A percentile compares a stretch with the other conserved stretches of the same genome.
Evolutionary conservation across 2,329 filamentous ascomycete species (phyloP).

Genomic region (Colletotrichum orbiculare): DNA sequence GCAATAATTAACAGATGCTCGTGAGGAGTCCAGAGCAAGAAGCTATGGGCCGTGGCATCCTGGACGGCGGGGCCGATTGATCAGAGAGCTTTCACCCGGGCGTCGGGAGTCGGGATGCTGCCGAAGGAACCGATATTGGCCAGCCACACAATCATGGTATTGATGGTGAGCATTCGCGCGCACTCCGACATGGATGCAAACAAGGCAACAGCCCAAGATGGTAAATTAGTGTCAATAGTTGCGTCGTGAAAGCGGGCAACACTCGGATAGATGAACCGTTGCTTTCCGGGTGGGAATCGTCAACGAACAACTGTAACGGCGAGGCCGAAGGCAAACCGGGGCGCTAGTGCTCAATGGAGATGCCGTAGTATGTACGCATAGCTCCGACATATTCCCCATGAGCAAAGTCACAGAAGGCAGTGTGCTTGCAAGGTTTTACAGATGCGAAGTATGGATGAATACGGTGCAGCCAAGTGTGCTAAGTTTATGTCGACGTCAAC

Average conservation of each 20-base stretch:
- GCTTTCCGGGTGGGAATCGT: slow-evolving; percentile 11
- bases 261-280: slow-evolving; percentile 14
- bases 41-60: slow-evolving; percentile 13
- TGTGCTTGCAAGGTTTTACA: no score
- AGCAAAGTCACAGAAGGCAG: no score
- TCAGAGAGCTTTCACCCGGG: not conserved
- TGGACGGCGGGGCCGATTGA: slow-evolving; percentile 5
- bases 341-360: slow-evolving; percentile 19
- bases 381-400: not conserved
- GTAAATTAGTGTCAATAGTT: not conserved
- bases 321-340: slow-evolving; percentile 26
- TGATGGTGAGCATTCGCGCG: not conserved
- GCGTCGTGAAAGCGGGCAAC: slow-evolving; percentile 2
- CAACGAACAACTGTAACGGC: slow-evolving; percentile 14
- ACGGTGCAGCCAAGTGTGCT: no score
- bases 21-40: slow-evolving; percentile 10
- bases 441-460: no score
- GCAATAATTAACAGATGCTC: not conserved
- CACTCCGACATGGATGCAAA: not conserved
- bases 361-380: not conserved
- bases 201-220: slow-evolving; percentile 2
- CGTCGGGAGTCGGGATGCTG: no score
- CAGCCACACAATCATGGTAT: no score
- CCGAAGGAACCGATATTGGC: no score
- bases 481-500: no score